Evolutionary conservation across 257 asterid species (phyloP), one percentile per base, ranked within the genome.

Genomic region (Striga asiatica): DNA sequence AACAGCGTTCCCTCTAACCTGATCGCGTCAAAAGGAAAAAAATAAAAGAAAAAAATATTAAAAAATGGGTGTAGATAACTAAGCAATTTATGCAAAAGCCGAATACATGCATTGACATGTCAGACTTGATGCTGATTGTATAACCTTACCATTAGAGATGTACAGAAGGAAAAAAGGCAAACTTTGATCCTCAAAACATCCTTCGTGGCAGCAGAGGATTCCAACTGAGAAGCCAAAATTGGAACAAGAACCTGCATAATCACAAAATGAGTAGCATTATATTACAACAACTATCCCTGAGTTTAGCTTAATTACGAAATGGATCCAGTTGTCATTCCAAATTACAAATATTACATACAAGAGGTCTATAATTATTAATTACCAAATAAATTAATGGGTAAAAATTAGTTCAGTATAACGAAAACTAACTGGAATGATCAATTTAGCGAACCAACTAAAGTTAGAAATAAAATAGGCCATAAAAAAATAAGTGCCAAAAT

Each of bases 171-270:
- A 76, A 83, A 89, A 8, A 86, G 74, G 63, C 93, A 89, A 25
- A 78, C 81, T 83, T 80, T 89, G 56, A 81, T 81, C 73, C 63
- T 79, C 54, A 71, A 39, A 23, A 76, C 56, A 42, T 86, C 93
- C 72, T 68, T 67, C 16, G 73, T 66, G 60, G 50, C 58, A 48
- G 71, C 73, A 31, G 97, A 95, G 2, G 37, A 22, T 70, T 79
- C 83, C 74, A 89, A 64, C 60, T 70, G 73, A 66, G 78, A 70
- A 46, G 88, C 73, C 62, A 83, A 53, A 18, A 69, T 38, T 29
- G 97, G 96, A 72, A 89, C 43, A 47, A 89, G 94, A 74, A 81
- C 77, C 97, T 89, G 86, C 77, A 76, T 34, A 16, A 51, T 61
- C 41, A 71, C 14, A 61, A 49, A 63, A 56, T 13, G 29, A 54